These are phyloP conservation scores for Heliamphora pulchella DNA, from an alignment of 179 eudicot species.

Conservation along the genomic window DNA sequence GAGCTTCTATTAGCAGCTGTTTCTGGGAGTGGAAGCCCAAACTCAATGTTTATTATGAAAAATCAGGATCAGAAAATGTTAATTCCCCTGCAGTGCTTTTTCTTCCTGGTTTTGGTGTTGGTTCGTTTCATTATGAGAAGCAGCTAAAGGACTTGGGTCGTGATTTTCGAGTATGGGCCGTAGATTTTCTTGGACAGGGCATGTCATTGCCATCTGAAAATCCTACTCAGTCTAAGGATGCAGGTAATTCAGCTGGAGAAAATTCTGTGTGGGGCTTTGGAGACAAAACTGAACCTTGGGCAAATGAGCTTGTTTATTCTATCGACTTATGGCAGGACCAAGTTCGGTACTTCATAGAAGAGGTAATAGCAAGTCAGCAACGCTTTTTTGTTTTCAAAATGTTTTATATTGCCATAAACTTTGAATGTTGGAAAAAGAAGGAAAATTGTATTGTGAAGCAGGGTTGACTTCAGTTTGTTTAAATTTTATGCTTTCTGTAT, in stretches of 20 bases:
- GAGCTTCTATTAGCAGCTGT: conserved; percentile 53
- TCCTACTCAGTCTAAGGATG: conserved; percentile 49
- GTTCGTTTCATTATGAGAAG: conserved; percentile 91
- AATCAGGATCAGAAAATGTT: conserved; percentile 58
- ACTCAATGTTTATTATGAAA: conserved; percentile 65
- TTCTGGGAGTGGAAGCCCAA: conserved; percentile 93
- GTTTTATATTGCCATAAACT: background rate
- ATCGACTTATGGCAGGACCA: conserved; percentile 90
- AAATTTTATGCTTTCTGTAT: background rate
- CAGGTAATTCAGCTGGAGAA: conserved; percentile 18
- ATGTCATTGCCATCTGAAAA: conserved; percentile 85
- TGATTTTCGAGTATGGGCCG: conserved; percentile 73
- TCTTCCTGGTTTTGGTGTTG: conserved; percentile 97
- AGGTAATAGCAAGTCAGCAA: conserved; percentile 39
- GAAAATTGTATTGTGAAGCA: background rate
- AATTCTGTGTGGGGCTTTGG: conserved; percentile 77
- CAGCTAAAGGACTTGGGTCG: conserved; percentile 89
- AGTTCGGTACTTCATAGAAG: conserved; percentile 68
- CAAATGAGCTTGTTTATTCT: conserved; percentile 79
- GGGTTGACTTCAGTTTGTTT: background rate
- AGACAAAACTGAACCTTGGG: conserved; percentile 80
- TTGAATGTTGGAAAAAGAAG: no score
- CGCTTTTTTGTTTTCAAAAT: background rate
- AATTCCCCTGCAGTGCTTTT: conserved; percentile 71
- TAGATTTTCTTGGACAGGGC: conserved; percentile 97